phyloP scores from a whole-genome alignment of 2,329 filamentous ascomycete species.

The Arthroderma sp. region DNA sequence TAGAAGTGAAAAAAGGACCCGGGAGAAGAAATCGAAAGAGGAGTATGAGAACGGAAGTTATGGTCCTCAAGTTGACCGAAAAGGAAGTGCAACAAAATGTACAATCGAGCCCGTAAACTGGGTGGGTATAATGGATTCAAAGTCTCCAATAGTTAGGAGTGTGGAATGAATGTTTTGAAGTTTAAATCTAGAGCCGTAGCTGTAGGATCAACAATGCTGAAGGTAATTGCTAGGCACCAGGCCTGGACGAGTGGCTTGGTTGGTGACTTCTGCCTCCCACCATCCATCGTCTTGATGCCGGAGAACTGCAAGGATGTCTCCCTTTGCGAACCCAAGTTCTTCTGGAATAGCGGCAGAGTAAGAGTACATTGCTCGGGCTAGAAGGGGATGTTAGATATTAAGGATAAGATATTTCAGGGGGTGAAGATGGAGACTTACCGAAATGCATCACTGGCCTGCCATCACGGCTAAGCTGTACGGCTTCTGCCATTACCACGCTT shows the following conservation, averaged over 20 bases:
- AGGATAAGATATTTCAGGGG: constrained; percentile 6
- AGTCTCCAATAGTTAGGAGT: background rate
- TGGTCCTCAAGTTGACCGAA: background rate
- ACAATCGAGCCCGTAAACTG: background rate
- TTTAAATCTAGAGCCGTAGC: too few relatives aligned
- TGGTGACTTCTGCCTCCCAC: constrained; percentile 94
- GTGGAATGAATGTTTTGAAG: background rate
- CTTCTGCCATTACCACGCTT: constrained; percentile 60
- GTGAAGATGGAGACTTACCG: constrained; percentile 51
- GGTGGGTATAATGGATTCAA: background rate
- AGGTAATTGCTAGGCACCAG: constrained; percentile 58
- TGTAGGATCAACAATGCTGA: constrained; percentile 40
- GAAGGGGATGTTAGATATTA: background rate
- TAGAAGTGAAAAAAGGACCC: background rate
- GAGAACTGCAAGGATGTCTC: constrained; percentile 77
- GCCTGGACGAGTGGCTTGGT: constrained; percentile 37
- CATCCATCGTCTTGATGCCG: constrained; percentile 93
- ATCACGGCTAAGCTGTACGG: constrained; percentile 62
- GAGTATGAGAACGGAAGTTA: background rate
- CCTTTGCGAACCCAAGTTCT: constrained; percentile 84
- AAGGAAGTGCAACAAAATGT: background rate
- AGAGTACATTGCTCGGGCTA: constrained; percentile 86
- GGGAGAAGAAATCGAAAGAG: background rate
- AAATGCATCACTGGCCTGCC: constrained; percentile 83
- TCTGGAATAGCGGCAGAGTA: constrained; percentile 93